phyloP scores from a whole-genome alignment of 2,329 filamentous ascomycete species.

The Colletotrichum cuscutae region DNA sequence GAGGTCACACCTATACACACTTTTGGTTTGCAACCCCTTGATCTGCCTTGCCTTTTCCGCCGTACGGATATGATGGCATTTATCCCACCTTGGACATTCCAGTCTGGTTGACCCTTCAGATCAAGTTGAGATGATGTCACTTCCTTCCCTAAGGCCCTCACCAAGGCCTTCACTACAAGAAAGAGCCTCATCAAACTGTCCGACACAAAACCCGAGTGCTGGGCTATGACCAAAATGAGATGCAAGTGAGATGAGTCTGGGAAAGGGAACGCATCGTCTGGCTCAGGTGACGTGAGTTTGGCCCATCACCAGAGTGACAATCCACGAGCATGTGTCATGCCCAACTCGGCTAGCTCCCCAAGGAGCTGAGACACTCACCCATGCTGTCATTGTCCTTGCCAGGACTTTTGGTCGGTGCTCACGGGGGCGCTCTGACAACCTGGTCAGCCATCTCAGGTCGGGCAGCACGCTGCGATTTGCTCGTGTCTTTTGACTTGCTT shows the following conservation, averaged over 20 bases:
- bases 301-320: not conserved
- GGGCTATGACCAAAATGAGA: too few species aligned
- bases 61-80: not conserved
- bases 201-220: not conserved
- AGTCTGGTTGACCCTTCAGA: not conserved
- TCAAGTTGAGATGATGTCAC: not conserved
- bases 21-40: not conserved
- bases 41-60: not conserved
- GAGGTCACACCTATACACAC: not conserved
- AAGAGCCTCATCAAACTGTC: not conserved
- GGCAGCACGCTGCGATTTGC: not conserved
- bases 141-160: not conserved
- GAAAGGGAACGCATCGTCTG: slow-evolving; percentile 2
- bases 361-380: slow-evolving; percentile 14
- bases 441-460: not conserved
- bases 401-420: not conserved
- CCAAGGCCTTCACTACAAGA: not conserved
- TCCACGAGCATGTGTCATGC: slow-evolving; percentile 12
- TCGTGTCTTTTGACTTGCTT: not conserved
- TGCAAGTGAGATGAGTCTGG: not conserved
- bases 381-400: slow-evolving; percentile 4
- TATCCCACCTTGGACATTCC: not conserved
- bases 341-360: not conserved
- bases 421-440: slow-evolving; percentile 3
- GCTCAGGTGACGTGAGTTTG: not conserved